Conservation (phyloP, 2,329 filamentous ascomycete genomes). For the Talaromyces sp. region DNA sequence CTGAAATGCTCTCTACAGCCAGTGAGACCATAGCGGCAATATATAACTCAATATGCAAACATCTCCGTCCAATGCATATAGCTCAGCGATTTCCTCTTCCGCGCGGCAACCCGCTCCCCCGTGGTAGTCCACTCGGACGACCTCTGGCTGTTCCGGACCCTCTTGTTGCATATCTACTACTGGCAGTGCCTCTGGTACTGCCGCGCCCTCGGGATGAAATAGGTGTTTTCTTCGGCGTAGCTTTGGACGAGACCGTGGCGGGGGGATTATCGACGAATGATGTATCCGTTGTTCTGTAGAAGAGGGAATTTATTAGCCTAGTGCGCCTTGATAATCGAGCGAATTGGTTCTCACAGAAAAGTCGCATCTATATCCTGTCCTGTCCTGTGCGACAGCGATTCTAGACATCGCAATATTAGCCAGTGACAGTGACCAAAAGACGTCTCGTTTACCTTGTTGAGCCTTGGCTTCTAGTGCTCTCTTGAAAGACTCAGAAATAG, state of each 20-base stretch:
- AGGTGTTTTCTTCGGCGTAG: conserved; percentile 32
- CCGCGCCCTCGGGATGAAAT: conserved; percentile 24
- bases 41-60: not conserved
- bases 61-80: not conserved
- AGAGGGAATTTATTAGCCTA: not conserved
- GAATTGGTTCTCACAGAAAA: conserved; percentile 64
- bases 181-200: conserved; percentile 27
- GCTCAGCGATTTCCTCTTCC: conserved; percentile 39
- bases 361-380: conserved; percentile 68
- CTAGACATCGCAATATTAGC: not conserved
- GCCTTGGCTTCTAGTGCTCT: conserved; percentile 60
- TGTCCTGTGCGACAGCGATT: conserved; percentile 25
- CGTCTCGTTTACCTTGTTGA: conserved; percentile 40
- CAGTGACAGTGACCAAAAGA: too few species aligned
- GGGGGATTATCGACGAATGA: conserved; percentile 85
- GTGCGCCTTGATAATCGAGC: not conserved
- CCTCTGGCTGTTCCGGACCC: conserved; percentile 28
- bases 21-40: not conserved
- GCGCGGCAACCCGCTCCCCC: conserved; percentile 35
- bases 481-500: conserved; percentile 77
- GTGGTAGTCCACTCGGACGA: conserved; percentile 39
- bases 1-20: not conserved
- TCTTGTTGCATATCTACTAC: conserved; percentile 38
- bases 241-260: conserved; percentile 47
- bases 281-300: conserved; percentile 76